Percentiles rank a stretch among this genome's conserved stretches.
Evolutionary conservation across 1,284 basidiomycete genomes (phyloP).

Genomic region (Cutaneotrichosporon cyanovorans): DNA sequence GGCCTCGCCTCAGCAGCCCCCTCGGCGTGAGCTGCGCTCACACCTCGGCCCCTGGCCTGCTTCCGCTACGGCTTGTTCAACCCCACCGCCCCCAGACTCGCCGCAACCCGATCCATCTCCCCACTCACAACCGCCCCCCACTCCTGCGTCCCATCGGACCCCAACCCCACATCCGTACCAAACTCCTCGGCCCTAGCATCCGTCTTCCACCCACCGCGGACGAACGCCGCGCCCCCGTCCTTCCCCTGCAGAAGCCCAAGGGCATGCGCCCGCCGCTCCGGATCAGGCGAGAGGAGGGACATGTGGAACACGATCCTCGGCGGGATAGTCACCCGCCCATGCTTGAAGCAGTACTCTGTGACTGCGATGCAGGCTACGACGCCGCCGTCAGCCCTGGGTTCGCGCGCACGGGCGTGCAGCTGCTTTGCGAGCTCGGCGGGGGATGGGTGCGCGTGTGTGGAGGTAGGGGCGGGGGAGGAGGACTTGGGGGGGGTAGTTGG

Average conservation of each 20-base stretch:
- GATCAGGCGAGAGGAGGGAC: slow-evolving; percentile 18
- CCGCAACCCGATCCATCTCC: slow-evolving; percentile 3
- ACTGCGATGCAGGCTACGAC: slow-evolving; percentile 62
- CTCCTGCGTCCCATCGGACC: slow-evolving; percentile 14
- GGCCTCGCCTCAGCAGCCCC: too few species aligned
- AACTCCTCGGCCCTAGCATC: slow-evolving; percentile 27
- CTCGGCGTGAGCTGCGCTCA: too few species aligned
- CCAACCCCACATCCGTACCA: slow-evolving; percentile 28
- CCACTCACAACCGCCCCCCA: slow-evolving; percentile 21
- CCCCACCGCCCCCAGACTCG: neutral
- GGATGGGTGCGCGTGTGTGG: too few species aligned
- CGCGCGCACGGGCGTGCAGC: slow-evolving; percentile 13
- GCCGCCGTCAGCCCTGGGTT: slow-evolving; percentile 40
- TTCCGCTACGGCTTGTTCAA: too few species aligned
- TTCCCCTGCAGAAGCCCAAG: slow-evolving; percentile 22
- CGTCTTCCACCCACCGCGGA: slow-evolving; percentile 39
- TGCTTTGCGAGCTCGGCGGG: slow-evolving; percentile 7
- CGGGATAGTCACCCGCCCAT: slow-evolving; percentile 66
- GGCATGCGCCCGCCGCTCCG: slow-evolving; percentile 19
- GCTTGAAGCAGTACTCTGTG: slow-evolving; percentile 65
- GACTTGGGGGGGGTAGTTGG: neutral
- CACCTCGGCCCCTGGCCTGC: too few species aligned
- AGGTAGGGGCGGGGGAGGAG: too few species aligned
- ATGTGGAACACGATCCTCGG: slow-evolving; percentile 47
- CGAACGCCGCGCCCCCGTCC: slow-evolving; percentile 35